A percentile compares a stretch with the other conserved stretches of the same genome.
Conservation (phyloP, 1,284 basidiomycete genomes). For the Ceratobasidium sp. region DNA sequence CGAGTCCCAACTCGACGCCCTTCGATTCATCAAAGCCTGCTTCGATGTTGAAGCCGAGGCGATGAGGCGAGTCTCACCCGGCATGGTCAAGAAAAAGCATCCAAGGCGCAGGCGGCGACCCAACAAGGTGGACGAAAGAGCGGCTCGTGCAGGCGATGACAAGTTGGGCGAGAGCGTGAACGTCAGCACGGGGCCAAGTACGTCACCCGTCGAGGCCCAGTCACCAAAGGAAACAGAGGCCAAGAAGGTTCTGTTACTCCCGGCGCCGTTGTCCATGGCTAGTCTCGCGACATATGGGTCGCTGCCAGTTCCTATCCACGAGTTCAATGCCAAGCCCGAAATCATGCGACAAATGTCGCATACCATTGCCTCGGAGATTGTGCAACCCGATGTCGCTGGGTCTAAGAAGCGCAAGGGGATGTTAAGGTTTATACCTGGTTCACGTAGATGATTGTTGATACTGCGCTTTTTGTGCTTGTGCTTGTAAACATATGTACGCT, state of each 20-base stretch:
- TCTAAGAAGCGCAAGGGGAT: slow-evolving; percentile 17
- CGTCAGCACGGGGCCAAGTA: neutral
- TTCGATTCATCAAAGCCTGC: slow-evolving; percentile 66
- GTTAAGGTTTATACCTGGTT: slow-evolving; percentile 5
- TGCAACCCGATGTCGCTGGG: neutral
- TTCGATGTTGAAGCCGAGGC: slow-evolving; percentile 79
- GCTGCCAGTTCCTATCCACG: neutral
- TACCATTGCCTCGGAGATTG: neutral
- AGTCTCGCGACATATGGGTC: neutral
- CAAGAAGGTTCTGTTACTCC: neutral
- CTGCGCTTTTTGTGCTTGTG: neutral
- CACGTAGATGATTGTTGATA: neutral
- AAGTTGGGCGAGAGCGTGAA: neutral
- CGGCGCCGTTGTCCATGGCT: neutral
- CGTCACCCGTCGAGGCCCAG: neutral
- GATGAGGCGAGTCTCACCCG: slow-evolving; percentile 61
- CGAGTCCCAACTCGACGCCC: neutral
- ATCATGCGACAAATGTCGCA: slow-evolving; percentile 19
- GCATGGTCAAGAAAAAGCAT: slow-evolving; percentile 4
- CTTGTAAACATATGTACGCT: slow-evolving; percentile 6
- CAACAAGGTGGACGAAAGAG: slow-evolving; percentile 10
- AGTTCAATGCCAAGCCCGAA: slow-evolving; percentile 1
- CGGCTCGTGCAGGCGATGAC: neutral
- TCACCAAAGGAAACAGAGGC: neutral
- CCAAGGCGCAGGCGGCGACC: slow-evolving; percentile 30